Evolutionary conservation across 1,284 basidiomycete species (phyloP).

Genomic region (Boletus sp.): DNA sequence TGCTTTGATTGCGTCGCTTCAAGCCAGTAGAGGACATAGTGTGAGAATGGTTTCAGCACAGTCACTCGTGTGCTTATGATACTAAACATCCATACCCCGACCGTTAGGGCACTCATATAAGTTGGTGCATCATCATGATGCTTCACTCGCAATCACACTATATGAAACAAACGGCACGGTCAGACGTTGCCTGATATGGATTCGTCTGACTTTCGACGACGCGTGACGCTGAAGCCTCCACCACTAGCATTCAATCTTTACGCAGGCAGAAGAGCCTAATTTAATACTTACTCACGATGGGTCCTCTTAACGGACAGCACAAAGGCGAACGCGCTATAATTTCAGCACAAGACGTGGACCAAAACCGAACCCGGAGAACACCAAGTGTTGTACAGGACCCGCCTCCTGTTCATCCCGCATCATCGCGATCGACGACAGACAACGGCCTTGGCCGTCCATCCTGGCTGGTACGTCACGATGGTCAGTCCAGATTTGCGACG

Average conservation of each 20-base stretch:
- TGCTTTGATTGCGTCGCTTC: not conserved
- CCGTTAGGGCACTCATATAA: no score
- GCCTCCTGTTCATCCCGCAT: conserved; percentile 40
- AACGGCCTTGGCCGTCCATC: conserved; percentile 40
- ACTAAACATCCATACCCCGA: no score
- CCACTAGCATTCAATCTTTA: no score
- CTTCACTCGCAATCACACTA: not conserved
- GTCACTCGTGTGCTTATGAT: no score
- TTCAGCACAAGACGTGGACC: conserved; percentile 34
- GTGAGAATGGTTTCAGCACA: no score
- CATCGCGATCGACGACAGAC: conserved; percentile 34
- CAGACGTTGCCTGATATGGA: no score
- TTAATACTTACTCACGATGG: no score
- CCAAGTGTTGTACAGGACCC: conserved; percentile 33
- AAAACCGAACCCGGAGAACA: conserved; percentile 35
- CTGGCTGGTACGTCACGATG: conserved; percentile 32
- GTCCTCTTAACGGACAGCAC: conserved; percentile 38
- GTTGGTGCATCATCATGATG: not conserved
- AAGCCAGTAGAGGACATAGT: no score
- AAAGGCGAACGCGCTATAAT: conserved; percentile 35
- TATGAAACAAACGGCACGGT: not conserved
- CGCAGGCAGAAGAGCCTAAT: no score
- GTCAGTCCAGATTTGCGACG: conserved; percentile 41
- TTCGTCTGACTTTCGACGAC: not conserved
- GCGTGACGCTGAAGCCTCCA: not conserved